A percentile compares a stretch with the other conserved stretches of the same genome.
These are phyloP conservation scores for Cladosporium velox DNA, from an alignment of 2,329 filamentous ascomycete genomes.

Conservation along the genomic window DNA sequence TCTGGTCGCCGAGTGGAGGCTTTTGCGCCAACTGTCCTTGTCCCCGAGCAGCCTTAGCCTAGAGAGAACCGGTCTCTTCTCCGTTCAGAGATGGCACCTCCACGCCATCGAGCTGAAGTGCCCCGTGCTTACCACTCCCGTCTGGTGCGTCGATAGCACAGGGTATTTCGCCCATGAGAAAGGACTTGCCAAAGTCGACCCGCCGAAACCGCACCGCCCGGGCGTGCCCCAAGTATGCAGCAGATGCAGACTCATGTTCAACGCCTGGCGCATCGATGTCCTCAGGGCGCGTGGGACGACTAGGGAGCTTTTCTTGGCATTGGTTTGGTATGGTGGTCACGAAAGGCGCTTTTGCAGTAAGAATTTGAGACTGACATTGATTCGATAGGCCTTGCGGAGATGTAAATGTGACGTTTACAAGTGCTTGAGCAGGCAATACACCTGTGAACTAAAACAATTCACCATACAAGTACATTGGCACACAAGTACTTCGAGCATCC, in stretches of 20 bases:
- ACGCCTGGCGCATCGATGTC: neutral
- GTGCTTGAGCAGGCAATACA: neutral
- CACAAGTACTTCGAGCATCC: neutral
- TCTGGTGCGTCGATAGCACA: neutral
- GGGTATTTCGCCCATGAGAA: too few species aligned
- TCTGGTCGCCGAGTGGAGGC: neutral
- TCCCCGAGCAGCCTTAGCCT: neutral
- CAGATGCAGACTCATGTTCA: neutral
- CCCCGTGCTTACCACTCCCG: neutral
- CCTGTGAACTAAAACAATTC: too few species aligned
- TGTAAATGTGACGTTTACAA: neutral
- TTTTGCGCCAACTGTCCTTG: neutral
- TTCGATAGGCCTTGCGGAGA: neutral
- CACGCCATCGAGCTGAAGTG: neutral
- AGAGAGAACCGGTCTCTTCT: neutral
- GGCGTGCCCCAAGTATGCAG: neutral
- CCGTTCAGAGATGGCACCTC: neutral
- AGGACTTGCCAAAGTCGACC: too few species aligned
- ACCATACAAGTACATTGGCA: neutral
- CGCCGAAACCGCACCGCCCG: too few species aligned
- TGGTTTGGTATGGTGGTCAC: neutral
- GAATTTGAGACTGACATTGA: neutral
- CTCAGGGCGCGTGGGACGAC: neutral
- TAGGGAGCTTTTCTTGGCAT: neutral
- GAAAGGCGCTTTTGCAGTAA: neutral